Conservation (phyloP, 2,329 filamentous ascomycete genomes). For the Trichoderma semiorbis region DNA sequence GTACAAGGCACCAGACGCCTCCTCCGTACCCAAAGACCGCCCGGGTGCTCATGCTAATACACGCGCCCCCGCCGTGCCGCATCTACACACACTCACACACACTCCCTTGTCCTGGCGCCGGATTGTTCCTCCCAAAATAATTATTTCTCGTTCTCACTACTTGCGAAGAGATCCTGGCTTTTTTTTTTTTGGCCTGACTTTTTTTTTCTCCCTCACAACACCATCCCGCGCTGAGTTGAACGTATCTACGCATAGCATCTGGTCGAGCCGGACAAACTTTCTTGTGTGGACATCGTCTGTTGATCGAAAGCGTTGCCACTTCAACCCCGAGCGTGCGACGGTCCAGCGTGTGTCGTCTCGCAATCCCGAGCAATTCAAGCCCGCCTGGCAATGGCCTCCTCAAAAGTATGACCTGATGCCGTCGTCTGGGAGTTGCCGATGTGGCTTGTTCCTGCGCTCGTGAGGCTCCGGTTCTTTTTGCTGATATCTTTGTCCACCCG, state of each 20-base stretch:
- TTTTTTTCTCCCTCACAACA: conserved; percentile 10
- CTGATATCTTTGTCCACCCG: conserved; percentile 30
- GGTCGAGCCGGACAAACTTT: neutral
- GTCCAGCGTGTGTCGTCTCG: conserved; percentile 33
- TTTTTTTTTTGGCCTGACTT: neutral
- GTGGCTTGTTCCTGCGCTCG: conserved; percentile 31
- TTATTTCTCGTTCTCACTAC: conserved; percentile 19
- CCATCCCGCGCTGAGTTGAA: conserved; percentile 19
- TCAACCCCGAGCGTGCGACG: conserved; percentile 28
- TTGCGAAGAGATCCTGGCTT: conserved; percentile 14
- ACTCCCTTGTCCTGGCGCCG: conserved; percentile 19
- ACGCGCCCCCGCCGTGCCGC: conserved; percentile 18
- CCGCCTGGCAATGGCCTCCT: conserved; percentile 56
- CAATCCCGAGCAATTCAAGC: conserved; percentile 34
- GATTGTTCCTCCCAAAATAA: conserved; percentile 23
- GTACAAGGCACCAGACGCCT: conserved; percentile 2
- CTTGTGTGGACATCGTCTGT: neutral
- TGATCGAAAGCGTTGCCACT: conserved; percentile 19
- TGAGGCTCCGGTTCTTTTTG: conserved; percentile 32
- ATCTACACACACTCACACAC: conserved; percentile 20
- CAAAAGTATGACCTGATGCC: conserved; percentile 48
- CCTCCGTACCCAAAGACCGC: neutral
- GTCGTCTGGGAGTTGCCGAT: conserved; percentile 25
- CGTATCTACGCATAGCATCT: neutral
- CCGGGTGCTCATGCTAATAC: conserved; percentile 9